Base-by-base conservation (phyloP, 768 basidiomycete genomes). In the Coprinopsis cinerea region DNA sequence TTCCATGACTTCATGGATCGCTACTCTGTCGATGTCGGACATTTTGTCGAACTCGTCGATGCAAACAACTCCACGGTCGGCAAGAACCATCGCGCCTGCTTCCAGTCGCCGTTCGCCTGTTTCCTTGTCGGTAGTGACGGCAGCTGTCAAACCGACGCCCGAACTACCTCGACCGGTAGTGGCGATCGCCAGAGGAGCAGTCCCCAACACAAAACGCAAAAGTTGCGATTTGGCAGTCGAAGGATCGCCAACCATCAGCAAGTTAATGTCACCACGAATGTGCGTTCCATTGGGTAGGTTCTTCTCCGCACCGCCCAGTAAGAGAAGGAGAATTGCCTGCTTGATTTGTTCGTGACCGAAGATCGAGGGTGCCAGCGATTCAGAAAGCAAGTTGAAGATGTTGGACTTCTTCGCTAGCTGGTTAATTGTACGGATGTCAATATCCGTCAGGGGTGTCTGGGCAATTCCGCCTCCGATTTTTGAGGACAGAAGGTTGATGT, bases 11-110 rank as follows among this genome's bases (percentile, higher is more conserved):
- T 99, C 96, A 70, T 99, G 96, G 60, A 99, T 99, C 27, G 96
- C 95, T 17, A 98, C 95, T 57, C 96, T 83, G 71, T 99, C 96
- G 56, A 98, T 79, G 63, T 99, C 96, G 23, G 92, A 94, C 96
- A 99, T 98, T 67, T 99, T 99, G 78, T 99, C 96, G 61, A 99
- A 99, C 69, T 99, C 96, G 67, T 99, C 96, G 59, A 99, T 98
- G 67, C 96, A 99, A 39, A 99, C 95, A 18, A 99, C 93, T 15
- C 96, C 96, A 58, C 95, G 84, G 67, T 99, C 96, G 24, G 96
- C 96, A 52, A 99, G 84, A 47, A 99, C 96, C 96, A 99, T 99
- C 11, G 96, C 96, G 37, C 96, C 96, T 2, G 96, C 96, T 71
- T 99, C 96, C 44, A 99, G 79, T 54, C 96, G 75, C 52, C 96